Conservation (phyloP, 2,329 filamentous ascomycete genomes). For the Microsporum ferrugineum region DNA sequence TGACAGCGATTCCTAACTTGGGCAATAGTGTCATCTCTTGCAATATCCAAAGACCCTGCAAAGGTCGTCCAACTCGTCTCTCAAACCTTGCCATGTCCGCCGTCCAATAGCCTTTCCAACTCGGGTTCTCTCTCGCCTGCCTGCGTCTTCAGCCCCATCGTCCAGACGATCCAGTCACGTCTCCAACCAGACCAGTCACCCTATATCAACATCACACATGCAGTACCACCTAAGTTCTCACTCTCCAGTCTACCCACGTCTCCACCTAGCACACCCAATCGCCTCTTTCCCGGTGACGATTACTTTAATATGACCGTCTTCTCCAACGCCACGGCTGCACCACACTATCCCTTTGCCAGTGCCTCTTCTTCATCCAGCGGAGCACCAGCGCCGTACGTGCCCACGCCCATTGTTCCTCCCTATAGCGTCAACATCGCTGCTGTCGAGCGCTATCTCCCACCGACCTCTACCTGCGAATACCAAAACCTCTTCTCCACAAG, state of each 20-base stretch:
- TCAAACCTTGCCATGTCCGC: slow-evolving; percentile 49
- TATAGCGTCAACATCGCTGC: slow-evolving; percentile 50
- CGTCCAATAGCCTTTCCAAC: slow-evolving; percentile 25
- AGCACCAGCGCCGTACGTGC: slow-evolving; percentile 33
- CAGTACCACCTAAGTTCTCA: slow-evolving; percentile 51
- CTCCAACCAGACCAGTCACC: slow-evolving; percentile 41
- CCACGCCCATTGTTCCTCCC: slow-evolving; percentile 47
- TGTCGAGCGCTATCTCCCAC: slow-evolving; percentile 55
- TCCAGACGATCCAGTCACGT: slow-evolving; percentile 44
- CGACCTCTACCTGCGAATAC: slow-evolving; percentile 48
- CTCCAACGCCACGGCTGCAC: slow-evolving; percentile 49
- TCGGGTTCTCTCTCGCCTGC: slow-evolving; percentile 7
- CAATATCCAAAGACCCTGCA: slow-evolving; percentile 27
- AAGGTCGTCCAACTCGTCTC: slow-evolving; percentile 45
- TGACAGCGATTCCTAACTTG: not conserved
- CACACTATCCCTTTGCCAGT: slow-evolving; percentile 42
- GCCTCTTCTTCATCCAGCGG: slow-evolving; percentile 23
- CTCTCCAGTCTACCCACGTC: slow-evolving; percentile 51
- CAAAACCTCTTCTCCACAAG: slow-evolving; percentile 45
- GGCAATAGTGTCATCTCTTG: slow-evolving; percentile 28
- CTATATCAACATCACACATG: slow-evolving; percentile 55
- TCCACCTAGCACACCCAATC: slow-evolving; percentile 48
- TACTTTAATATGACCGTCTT: slow-evolving; percentile 54
- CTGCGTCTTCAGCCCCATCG: slow-evolving; percentile 42
- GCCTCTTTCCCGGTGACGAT: slow-evolving; percentile 41